Evolutionary conservation across 1,139 yeast genomes (phyloP).

Genomic region (Sugiyamaella pinicola): DNA sequence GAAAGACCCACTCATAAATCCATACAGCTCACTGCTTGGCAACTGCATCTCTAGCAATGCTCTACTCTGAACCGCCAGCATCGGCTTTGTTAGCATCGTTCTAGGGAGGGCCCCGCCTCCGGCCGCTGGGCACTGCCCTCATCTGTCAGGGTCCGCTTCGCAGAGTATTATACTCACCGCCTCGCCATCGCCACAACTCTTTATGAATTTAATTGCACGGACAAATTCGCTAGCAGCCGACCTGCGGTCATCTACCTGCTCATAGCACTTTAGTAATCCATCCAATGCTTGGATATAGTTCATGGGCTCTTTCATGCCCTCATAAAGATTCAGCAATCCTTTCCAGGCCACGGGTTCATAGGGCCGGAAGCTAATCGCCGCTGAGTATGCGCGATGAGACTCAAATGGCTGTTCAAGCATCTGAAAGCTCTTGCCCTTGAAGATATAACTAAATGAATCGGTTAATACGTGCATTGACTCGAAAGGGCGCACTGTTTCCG

Average conservation of each 20-base stretch:
- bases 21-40: conserved; percentile 67
- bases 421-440: conserved; percentile 60
- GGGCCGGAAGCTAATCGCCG: conserved; percentile 61
- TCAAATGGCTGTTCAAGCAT: conserved; percentile 46
- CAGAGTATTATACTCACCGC: conserved; percentile 17
- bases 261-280: conserved; percentile 34
- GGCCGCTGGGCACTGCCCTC: no score
- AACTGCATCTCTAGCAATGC: conserved; percentile 55
- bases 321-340: conserved; percentile 65
- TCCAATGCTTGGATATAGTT: conserved; percentile 44
- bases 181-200: conserved; percentile 23
- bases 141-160: not conserved
- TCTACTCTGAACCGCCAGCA: conserved; percentile 40
- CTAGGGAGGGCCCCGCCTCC: no score
- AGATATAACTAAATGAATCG: conserved; percentile 30
- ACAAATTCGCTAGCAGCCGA: conserved; percentile 33
- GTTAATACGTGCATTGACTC: conserved; percentile 18
- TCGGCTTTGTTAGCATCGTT: conserved; percentile 34
- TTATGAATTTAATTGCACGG: conserved; percentile 26
- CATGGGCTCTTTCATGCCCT: conserved; percentile 48
- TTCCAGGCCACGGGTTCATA: conserved; percentile 74
- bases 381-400: conserved; percentile 54
- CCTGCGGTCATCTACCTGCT: conserved; percentile 34
- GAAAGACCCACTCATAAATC: conserved; percentile 54
- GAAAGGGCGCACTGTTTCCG: no score